These are phyloP conservation scores for Mortierella sp. DNA, from an alignment of 371 early-diverging fungal genomes.

Conservation along the genomic window DNA sequence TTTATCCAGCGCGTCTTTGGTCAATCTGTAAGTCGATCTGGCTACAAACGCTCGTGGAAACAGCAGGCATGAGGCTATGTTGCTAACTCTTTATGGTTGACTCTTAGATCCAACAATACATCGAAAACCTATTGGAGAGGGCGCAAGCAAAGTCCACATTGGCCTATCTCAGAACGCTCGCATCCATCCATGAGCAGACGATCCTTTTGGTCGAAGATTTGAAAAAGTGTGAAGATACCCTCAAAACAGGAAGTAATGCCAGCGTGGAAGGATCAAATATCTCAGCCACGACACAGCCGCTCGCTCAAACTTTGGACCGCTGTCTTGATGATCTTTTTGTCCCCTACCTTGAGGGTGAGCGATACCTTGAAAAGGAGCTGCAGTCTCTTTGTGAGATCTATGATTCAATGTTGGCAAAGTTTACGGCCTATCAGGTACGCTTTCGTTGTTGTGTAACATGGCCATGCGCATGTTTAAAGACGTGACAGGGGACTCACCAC, in stretches of 20 bases:
- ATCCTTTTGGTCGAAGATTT: conserved; percentile 79
- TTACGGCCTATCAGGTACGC: conserved; percentile 48
- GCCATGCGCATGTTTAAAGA: too few species aligned
- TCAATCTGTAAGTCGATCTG: conserved; percentile 77
- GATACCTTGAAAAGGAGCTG: conserved; percentile 84
- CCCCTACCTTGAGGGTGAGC: conserved; percentile 89
- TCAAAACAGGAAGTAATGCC: conserved; percentile 46
- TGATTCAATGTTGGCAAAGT: conserved; percentile 58
- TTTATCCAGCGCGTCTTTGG: conserved; percentile 95
- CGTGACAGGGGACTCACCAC: background rate
- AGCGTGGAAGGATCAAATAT: conserved; percentile 57
- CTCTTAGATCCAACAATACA: conserved; percentile 89
- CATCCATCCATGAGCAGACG: conserved; percentile 81
- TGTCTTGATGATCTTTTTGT: conserved; percentile 95
- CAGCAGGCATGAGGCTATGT: too few species aligned
- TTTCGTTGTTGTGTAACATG: too few species aligned
- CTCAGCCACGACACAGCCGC: conserved; percentile 59
- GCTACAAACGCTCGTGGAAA: too few species aligned
- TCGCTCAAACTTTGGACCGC: conserved; percentile 76
- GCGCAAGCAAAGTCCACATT: conserved; percentile 78
- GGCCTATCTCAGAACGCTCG: conserved; percentile 83
- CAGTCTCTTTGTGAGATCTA: conserved; percentile 73
- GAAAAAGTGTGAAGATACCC: conserved; percentile 58
- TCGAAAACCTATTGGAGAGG: conserved; percentile 79
- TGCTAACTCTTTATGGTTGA: too few species aligned